A percentile compares a stretch with the other conserved stretches of the same genome.
These are phyloP conservation scores for Aspergillus haitiensis DNA, from an alignment of 495 filamentous ascomycete species.

Conservation along the genomic window DNA sequence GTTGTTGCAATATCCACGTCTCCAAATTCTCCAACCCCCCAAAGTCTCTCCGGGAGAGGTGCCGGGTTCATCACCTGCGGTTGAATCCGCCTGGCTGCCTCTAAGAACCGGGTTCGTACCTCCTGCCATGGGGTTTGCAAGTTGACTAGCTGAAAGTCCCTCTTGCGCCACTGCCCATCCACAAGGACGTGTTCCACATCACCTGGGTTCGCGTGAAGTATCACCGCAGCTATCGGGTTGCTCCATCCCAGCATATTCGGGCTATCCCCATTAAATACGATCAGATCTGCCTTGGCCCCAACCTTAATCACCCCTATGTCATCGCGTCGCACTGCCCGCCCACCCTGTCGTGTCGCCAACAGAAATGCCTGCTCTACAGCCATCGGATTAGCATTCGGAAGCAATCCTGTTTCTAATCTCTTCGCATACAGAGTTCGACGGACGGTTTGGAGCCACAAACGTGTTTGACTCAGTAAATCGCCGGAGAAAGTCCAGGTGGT, in stretches of 20 bases:
- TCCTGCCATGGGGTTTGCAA: constrained; percentile 1
- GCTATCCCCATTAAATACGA: constrained; percentile 48
- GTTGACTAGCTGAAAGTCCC: constrained; percentile 34
- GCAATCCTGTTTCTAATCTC: constrained; percentile 35
- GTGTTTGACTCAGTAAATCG: constrained; percentile 30
- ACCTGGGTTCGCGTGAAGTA: constrained; percentile 49
- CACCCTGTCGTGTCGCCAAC: constrained; percentile 49
- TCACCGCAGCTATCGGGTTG: constrained; percentile 53
- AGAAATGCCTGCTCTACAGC: constrained; percentile 51
- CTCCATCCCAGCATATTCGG: constrained; percentile 49
- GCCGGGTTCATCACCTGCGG: constrained; percentile 4
- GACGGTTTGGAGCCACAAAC: constrained; percentile 41
- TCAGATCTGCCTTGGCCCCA: constrained; percentile 51
- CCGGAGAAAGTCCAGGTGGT: constrained; percentile 12
- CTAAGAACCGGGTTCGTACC: not conserved
- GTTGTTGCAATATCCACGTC: constrained; percentile 1
- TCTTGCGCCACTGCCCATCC: constrained; percentile 44
- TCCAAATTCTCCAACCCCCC: constrained; percentile 5
- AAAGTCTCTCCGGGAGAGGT: constrained; percentile 15
- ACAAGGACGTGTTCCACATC: constrained; percentile 51
- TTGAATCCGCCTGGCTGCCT: constrained; percentile 33
- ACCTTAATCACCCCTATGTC: constrained; percentile 48
- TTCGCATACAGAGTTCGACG: constrained; percentile 25
- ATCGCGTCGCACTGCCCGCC: constrained; percentile 40
- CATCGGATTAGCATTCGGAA: constrained; percentile 42